Evolutionary conservation across 176 grass and related monocot species (phyloP).

Genomic region (Stipa capillata): DNA sequence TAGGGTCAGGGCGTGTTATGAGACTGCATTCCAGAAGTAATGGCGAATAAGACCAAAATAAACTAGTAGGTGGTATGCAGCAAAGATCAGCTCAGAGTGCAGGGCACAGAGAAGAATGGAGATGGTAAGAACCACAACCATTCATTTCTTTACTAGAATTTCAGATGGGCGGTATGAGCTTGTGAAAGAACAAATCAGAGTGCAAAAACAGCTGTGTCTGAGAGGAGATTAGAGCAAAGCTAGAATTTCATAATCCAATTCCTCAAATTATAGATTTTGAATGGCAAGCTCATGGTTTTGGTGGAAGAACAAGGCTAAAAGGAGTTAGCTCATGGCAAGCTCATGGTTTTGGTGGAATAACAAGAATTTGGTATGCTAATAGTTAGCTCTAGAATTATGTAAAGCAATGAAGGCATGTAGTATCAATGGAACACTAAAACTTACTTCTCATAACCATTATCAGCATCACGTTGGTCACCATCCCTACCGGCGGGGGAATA

Average conservation of each 20-base stretch:
- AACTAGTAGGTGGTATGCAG: not conserved
- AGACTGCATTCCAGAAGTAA: not conserved
- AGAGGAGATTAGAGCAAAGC: not conserved
- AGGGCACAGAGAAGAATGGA: not conserved
- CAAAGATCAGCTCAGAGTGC: not conserved
- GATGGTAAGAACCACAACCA: not conserved
- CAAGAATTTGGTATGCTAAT: not conserved
- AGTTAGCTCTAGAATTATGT: not conserved
- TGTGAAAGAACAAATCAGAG: not conserved
- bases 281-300: not conserved
- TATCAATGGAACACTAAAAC: not conserved
- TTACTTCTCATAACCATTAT: constrained; percentile 48
- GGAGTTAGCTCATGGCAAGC: no score
- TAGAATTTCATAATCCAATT: not conserved
- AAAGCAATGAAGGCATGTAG: not conserved
- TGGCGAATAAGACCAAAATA: not conserved
- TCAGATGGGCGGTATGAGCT: not conserved
- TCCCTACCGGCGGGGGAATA: constrained; percentile 47
- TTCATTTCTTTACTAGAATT: not conserved
- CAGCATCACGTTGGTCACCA: constrained; percentile 32
- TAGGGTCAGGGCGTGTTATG: not conserved
- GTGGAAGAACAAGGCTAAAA: no score
- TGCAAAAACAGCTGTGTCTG: not conserved
- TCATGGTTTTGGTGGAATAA: not conserved
- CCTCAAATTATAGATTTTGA: not conserved